Percentiles rank a stretch among this genome's conserved stretches.
Evolutionary conservation across 2,329 filamentous ascomycete genomes (phyloP).

Genomic region (Aspergillus persii): DNA sequence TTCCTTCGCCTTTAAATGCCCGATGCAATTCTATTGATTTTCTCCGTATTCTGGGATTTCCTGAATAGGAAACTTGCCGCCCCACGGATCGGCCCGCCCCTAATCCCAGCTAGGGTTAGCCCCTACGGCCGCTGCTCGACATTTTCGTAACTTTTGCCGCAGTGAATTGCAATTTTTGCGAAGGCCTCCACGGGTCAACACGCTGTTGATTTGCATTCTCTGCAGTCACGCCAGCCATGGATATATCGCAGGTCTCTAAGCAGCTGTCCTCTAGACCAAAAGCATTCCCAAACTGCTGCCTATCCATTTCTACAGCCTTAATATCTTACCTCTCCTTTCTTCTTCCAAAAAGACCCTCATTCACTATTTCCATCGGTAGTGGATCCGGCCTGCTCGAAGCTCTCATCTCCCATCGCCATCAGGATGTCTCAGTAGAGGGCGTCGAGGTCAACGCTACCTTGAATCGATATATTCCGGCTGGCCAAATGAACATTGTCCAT

Average conservation of each 20-base stretch:
- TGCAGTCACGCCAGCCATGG: slow-evolving; percentile 1
- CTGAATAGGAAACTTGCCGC: too few species aligned
- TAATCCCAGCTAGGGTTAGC: too few species aligned
- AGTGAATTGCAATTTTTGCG: too few species aligned
- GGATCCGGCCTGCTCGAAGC: slow-evolving; percentile 53
- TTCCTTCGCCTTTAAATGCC: too few species aligned
- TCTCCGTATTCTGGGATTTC: too few species aligned
- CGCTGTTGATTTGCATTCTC: too few species aligned
- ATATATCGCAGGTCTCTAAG: slow-evolving; percentile 11
- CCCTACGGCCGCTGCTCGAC: too few species aligned
- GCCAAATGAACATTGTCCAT: slow-evolving; percentile 43
- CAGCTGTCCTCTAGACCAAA: slow-evolving; percentile 18
- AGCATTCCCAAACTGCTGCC: slow-evolving; percentile 28
- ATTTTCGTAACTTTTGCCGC: too few species aligned
- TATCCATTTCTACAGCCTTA: slow-evolving; percentile 27
- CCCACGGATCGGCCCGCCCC: too few species aligned
- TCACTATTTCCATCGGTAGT: slow-evolving; percentile 49
- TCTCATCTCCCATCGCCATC: slow-evolving; percentile 31
- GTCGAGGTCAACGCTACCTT: slow-evolving; percentile 49
- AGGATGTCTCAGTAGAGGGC: slow-evolving; percentile 38
- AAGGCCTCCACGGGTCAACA: too few species aligned
- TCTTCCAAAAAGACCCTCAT: slow-evolving; percentile 25
- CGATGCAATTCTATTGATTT: too few species aligned
- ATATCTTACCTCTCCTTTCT: slow-evolving; percentile 16
- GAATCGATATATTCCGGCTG: slow-evolving; percentile 46